These are phyloP conservation scores for Penicillium crystallinum DNA, from an alignment of 495 filamentous ascomycete species.

Conservation along the genomic window DNA sequence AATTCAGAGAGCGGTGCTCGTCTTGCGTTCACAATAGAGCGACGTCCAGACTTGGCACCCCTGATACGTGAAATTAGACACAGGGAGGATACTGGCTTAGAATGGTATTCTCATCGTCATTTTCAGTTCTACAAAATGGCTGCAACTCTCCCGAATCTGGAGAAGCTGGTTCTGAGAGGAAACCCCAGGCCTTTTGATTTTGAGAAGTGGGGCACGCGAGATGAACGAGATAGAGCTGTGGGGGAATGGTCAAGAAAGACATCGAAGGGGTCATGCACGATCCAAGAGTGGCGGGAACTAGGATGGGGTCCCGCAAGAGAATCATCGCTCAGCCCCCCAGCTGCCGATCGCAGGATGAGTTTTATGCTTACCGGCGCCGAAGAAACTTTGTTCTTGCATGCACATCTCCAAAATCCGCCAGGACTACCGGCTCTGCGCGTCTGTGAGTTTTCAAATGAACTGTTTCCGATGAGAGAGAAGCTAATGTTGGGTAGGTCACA, in stretches of 20 bases:
- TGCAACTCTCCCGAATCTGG: neutral
- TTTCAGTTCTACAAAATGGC: neutral
- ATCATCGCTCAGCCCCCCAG: neutral
- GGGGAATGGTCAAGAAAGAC: too few species aligned
- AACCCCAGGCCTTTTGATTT: neutral
- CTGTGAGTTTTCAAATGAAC: neutral
- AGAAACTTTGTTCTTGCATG: neutral
- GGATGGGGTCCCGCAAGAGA: neutral
- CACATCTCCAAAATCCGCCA: neutral
- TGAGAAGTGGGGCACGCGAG: neutral
- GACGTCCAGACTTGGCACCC: neutral
- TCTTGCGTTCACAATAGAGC: slow-evolving; percentile 3
- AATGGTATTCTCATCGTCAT: neutral
- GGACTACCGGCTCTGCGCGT: neutral
- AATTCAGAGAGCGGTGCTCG: slow-evolving; percentile 4
- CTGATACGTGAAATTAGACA: neutral
- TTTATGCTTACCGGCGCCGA: neutral
- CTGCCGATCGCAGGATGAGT: neutral
- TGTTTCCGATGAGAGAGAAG: too few species aligned
- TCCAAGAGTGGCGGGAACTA: neutral
- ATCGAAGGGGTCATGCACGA: neutral
- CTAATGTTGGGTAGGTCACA: neutral
- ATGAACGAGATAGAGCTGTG: neutral
- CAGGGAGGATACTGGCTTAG: neutral
- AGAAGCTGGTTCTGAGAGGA: neutral